These are phyloP conservation scores for Clarireedia hainanense DNA, from an alignment of 2,329 filamentous ascomycete species.

Conservation along the genomic window DNA sequence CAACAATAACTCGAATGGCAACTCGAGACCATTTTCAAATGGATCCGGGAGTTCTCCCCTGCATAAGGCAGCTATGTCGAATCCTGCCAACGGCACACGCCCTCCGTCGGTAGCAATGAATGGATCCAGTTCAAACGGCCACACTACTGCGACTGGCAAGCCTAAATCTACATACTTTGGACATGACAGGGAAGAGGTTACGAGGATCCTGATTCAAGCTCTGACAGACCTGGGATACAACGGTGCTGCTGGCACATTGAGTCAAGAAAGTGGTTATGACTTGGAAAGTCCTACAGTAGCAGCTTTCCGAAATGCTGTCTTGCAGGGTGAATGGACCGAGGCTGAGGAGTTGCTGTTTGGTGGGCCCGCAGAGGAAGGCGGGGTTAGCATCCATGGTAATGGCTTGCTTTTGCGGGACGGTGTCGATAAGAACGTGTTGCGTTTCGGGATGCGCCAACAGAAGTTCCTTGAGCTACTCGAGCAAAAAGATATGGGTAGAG, in stretches of 20 bases:
- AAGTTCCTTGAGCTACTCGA: constrained; percentile 92
- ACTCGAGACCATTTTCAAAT: constrained; percentile 46
- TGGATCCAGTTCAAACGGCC: constrained; percentile 35
- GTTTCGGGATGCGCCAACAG: constrained; percentile 83
- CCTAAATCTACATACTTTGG: constrained; percentile 55
- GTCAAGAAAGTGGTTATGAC: constrained; percentile 75
- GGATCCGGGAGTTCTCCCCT: constrained; percentile 39
- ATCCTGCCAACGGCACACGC: constrained; percentile 40
- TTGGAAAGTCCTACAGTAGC: constrained; percentile 81
- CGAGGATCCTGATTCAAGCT: constrained; percentile 84
- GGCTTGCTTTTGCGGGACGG: constrained; percentile 69
- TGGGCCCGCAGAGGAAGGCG: constrained; percentile 35
- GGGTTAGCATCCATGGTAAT: constrained; percentile 37
- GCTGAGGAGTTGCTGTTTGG: constrained; percentile 77
- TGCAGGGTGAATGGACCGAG: constrained; percentile 72
- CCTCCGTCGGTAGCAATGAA: constrained; percentile 43
- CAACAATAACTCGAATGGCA: constrained; percentile 45
- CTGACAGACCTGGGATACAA: constrained; percentile 83
- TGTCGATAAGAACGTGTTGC: constrained; percentile 71
- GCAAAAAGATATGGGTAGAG: constrained; percentile 60
- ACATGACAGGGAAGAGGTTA: constrained; percentile 88
- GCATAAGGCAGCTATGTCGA: constrained; percentile 35
- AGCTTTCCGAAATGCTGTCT: constrained; percentile 73
- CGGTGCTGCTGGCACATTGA: constrained; percentile 65
- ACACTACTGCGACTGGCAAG: constrained; percentile 16